Base-by-base conservation (phyloP, 2,329 filamentous ascomycete genomes). In the Colletotrichum siamense region DNA sequence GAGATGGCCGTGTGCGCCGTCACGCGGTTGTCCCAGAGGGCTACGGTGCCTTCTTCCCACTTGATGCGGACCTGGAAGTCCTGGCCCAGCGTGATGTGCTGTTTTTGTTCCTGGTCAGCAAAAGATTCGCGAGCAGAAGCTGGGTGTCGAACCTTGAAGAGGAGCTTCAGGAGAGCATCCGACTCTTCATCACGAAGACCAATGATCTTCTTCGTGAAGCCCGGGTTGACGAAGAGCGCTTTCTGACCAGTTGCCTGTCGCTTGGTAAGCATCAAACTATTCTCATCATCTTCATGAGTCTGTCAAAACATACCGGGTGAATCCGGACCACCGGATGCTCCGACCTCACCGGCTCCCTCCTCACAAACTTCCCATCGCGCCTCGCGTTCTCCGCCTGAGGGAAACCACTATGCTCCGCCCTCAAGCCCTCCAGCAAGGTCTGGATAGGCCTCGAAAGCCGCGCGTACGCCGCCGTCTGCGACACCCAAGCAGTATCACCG, bases 101-200 rank as follows among this genome's bases (percentile, higher is more conserved):
- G 26, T 5, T 44, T n/a, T 18, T 59, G 2, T 3, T 55, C 22
- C 5, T 49, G 18, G 24, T 74, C 8, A 70, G 26, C 6, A 10
- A 1, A 6, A 0, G 3, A 7, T 7, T 6, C 15, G 7, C 26
- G 49, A 22, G 8, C 5, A 22, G 24, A 26, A 1, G 3, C 2
- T 6, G 71, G 18, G 39, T 12, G 39, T 7, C 78, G 4, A 74
- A 83, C 82, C 75, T 88, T 84, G 78, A 88, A 95, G 8, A 96
- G 86, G 84, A 96, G 94, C 81, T 94, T 92, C 71, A 96, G 89
- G 12, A 96, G 87, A 64, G 89, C 89, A 78, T 98, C 95, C 3
- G 93, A 95, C 82, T 98, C 96, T 82, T 98, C 95, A 82, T 95
- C 95, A 86, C 98, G 98, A 81, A 94, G 91, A 15, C 95, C 95